Percentiles rank a stretch among this genome's conserved stretches.
phyloP scores from a whole-genome alignment of 2,329 filamentous ascomycete genomes.

The Aureobasidium subglaciale region DNA sequence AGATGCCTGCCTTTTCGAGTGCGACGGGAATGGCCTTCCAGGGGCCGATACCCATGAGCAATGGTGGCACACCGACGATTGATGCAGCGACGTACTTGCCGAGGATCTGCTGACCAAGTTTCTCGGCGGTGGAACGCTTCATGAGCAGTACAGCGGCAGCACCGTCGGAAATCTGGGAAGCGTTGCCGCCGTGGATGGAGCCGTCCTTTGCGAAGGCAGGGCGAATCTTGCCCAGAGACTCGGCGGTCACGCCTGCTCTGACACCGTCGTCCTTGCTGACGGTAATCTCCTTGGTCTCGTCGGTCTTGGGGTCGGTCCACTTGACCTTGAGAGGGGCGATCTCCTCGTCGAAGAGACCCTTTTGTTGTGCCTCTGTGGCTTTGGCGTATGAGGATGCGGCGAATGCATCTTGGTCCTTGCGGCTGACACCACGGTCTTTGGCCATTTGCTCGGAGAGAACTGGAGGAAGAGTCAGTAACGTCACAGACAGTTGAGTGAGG shows the following conservation, averaged over 20 bases:
- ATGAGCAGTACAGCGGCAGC: constrained; percentile 92
- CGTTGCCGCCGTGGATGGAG: constrained; percentile 92
- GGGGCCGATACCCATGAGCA: constrained; percentile 93
- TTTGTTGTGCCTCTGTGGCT: constrained; percentile 74
- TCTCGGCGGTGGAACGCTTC: constrained; percentile 85
- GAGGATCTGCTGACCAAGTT: constrained; percentile 77
- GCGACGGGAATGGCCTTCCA: constrained; percentile 94
- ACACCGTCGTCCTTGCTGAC: constrained; percentile 85
- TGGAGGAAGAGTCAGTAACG: constrained; percentile 58
- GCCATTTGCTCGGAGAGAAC: constrained; percentile 92
- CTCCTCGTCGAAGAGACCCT: constrained; percentile 87
- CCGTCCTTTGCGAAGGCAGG: constrained; percentile 88
- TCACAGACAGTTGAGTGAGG: no score
- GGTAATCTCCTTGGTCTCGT: constrained; percentile 74
- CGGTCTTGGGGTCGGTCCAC: constrained; percentile 84
- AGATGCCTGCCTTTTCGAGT: constrained; percentile 77
- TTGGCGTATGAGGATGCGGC: constrained; percentile 91
- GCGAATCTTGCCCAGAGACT: constrained; percentile 84
- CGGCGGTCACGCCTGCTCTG: constrained; percentile 73
- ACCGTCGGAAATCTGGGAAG: constrained; percentile 90
- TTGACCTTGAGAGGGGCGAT: constrained; percentile 81
- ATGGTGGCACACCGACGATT: constrained; percentile 80
- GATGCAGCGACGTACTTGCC: constrained; percentile 87
- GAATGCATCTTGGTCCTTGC: constrained; percentile 79
- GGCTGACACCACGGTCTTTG: constrained; percentile 66